Base-by-base conservation (phyloP, 1,284 basidiomycete species). In the Naganishia sp. region DNA sequence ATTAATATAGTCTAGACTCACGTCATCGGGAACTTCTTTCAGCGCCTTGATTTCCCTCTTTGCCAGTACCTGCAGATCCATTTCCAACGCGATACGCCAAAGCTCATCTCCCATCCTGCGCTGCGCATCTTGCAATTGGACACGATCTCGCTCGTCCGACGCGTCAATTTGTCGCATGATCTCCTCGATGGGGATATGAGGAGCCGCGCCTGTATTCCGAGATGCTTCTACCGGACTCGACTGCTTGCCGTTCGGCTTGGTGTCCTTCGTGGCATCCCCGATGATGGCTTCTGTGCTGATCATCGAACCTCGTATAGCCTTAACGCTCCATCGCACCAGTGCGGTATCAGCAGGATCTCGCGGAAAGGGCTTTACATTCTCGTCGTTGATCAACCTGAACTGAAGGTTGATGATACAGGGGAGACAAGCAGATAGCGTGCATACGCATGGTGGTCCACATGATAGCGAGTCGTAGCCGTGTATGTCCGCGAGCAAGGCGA, bases 81-180 rank as follows among this genome's bases (percentile, higher is more conserved):
- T 68, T 48, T 68, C 68, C 68, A 68, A 56, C 6, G 68, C 68
- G 11, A 64, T 66, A 42, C 60, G 49, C 68, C 68, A 68, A 16
- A 68, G 55, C 39, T 66, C 68, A 54, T 68, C 68, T 21, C 68
- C 68, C 31, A 65, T 60, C 25, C 68, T 48, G 10, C 54, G 52
- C 33, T 68, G 68, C 44, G 64, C 64, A 5, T 59, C 64, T 45
- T 55, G 48, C 25, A 68, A 43, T 13, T 63, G 59, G 6, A 25
- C 18, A 25, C 59, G 59, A 61, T 61, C 59, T 28, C 59, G 15
- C 49, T 61, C 59, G 15, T 61, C 59, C 21, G 59, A 61, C 11
- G 59, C 59, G 18, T 61, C 59, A 16, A 61, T 61, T 31, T 61
- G 59, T 50, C 59, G 59, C 59, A 61, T 61, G 16, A 61, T 61